Base-by-base conservation (phyloP, 2,329 filamentous ascomycete genomes). In the Diplodia sapinea region DNA sequence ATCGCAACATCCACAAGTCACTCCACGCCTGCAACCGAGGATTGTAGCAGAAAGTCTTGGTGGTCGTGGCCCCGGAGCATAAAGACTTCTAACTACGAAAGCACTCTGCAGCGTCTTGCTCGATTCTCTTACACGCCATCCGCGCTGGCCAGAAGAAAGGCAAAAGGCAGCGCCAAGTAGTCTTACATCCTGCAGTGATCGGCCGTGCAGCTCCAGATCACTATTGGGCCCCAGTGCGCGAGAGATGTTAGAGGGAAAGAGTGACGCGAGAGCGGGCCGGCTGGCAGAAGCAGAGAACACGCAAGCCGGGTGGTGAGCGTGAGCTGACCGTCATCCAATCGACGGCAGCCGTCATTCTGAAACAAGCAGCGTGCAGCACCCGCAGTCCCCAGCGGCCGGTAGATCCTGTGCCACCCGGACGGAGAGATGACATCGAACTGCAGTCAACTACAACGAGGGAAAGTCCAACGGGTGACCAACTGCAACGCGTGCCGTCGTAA, bases 231-330 rank as follows among this genome's bases (percentile, higher is more conserved):
- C 57, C 31, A 17, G n/a, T 8, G 5, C 13, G 36, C 40, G 29
- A 59, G 26, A 20, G 23, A 26, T 17, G 23, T 15, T 29, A 9
- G 38, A 11, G 20, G 23, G 15, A 26, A 59, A 38, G 54, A 59
- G 38, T 59, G 40, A 62, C 43, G 26, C 26, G 57, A 62, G 57
- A 62, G 57, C 57, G 47, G 40, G 40, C 23, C 15, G 36, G 57
- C 26, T 43, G 57, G 57, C 57, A 62, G 40, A 20, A 12, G 43
- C 43, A 13, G n/a, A 62, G 57, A 62, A 49, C 57, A 43, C 57
- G 57, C 57, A 62, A 62, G 57, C 57, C 57, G 57, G 54, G 40
- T 62, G 43, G 57, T 62, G 57, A 62, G 57, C 57, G 23, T 62
- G 57, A 26, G 57, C 57, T 62, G 57, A 62, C 57, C 57, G 23